Evolutionary conservation across 2,329 filamentous ascomycete species (phyloP), one percentile per base, ranked within the genome.

Genomic region (Neofusicoccum umdonicola): DNA sequence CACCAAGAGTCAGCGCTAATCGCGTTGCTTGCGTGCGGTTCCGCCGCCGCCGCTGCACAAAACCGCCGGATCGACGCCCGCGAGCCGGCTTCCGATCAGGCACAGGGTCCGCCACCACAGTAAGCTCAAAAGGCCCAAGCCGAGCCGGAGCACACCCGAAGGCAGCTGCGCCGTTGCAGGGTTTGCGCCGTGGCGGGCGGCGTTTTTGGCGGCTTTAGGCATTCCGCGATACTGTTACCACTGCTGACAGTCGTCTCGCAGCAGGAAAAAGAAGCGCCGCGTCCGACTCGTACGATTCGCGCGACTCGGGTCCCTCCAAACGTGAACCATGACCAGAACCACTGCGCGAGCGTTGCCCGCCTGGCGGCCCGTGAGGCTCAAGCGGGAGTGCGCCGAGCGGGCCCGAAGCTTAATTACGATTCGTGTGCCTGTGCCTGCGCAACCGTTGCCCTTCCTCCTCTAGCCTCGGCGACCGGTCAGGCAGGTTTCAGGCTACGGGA

Each of bases 21-120:
- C 9, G 6, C 13, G 37, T 48, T 48, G 45, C 47, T 51, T 51
- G 27, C 47, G 47, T 22, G 22, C 22, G 3, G 22, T 11, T 51
- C 19, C 47, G 47, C n/a, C 34, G 22, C 7, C 3, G 13, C 27
- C 11, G 27, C 47, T 51, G 41, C 54, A 54, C 35, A n/a, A 22
- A 42, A 22, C 19, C 9, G 54, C 54, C 22, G 22, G 54, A 58
- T 58, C 39, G 41, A 58, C 41, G 37, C 13, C 54, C 41, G 54
- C 54, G 27, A 58, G 41, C 54, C 54, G 54, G n/a, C 39, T 58
- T 44, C 54, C 54, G 54, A 58, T 44, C 22, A 45, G 41, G 39
- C 15, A 19, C 22, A 44, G 27, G 27, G 27, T 7, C 27, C 27
- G 27, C 27, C 27, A 31, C 27, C 27, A 31, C 6, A 31, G 27